phyloP scores from a whole-genome alignment of 225 moss, liverwort and hornwort genomes.

The Straminergon stramineum region DNA sequence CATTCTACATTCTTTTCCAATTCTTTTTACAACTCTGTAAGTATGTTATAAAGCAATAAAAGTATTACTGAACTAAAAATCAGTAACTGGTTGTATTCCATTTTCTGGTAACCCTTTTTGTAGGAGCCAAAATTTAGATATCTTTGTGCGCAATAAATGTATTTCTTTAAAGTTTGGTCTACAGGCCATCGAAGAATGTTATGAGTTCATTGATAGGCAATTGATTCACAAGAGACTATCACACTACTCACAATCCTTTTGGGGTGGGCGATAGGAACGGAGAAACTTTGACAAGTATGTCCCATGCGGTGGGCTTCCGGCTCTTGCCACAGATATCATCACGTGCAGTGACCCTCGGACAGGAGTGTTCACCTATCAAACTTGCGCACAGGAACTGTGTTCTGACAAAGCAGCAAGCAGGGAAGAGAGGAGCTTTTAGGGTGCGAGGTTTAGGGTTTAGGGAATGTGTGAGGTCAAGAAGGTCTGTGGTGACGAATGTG shows the following conservation, averaged over 20 bases:
- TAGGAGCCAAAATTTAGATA: neutral
- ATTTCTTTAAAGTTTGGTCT: neutral
- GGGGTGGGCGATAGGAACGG: neutral
- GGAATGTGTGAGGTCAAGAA: neutral
- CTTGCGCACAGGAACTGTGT: neutral
- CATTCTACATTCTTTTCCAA: neutral
- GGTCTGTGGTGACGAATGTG: constrained; percentile 9
- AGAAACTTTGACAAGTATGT: neutral
- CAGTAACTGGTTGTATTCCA: neutral
- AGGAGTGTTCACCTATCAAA: neutral
- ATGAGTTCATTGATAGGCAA: neutral
- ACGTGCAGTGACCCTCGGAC: neutral
- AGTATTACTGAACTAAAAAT: neutral
- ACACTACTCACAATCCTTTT: neutral
- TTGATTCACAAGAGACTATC: neutral
- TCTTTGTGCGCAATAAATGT: neutral
- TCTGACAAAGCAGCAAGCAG: neutral
- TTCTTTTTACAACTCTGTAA: neutral
- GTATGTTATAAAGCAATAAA: neutral
- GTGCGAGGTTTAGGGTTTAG: neutral
- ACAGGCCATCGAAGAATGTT: neutral
- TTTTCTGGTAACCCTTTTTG: neutral
- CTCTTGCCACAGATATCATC: constrained; percentile 3
- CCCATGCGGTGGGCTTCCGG: constrained; percentile 3
- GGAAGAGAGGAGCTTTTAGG: neutral